phyloP scores from a whole-genome alignment of 192 early-diverging fungal species.

The Coemansia sp. region DNA sequence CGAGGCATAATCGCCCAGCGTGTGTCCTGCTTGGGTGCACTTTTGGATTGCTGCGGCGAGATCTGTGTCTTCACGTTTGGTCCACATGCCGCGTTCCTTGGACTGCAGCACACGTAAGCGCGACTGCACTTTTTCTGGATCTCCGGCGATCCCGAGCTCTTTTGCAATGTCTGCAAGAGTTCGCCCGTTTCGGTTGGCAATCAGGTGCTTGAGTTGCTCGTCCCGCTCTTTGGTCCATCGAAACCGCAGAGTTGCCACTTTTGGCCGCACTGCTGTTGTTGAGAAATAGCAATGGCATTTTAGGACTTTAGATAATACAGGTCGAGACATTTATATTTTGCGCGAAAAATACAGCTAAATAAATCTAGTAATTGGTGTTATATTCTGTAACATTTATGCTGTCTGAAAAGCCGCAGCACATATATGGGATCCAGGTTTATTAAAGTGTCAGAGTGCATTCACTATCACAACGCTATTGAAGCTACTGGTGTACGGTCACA shows the following conservation, averaged over 20 bases:
- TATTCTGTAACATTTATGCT: background rate
- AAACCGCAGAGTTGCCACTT: conserved; percentile 3
- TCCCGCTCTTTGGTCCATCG: conserved; percentile 48
- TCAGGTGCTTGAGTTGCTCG: conserved; percentile 9
- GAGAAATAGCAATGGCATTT: background rate
- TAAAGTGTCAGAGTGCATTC: too few relatives aligned
- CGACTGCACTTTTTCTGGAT: conserved; percentile 21
- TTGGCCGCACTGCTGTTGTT: background rate
- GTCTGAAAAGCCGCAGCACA: too few relatives aligned
- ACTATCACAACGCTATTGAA: too few relatives aligned
- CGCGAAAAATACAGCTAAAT: background rate
- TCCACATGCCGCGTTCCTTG: conserved; percentile 18
- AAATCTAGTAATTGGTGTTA: background rate
- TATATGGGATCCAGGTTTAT: too few relatives aligned
- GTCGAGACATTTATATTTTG: background rate
- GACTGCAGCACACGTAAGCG: conserved; percentile 39
- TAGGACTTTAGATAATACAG: too few relatives aligned
- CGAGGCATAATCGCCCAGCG: conserved; percentile 10
- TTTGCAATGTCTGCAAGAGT: conserved; percentile 32
- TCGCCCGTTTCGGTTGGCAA: conserved; percentile 11
- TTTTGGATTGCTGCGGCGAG: conserved; percentile 21
- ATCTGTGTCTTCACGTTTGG: conserved; percentile 29
- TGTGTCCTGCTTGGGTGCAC: conserved; percentile 10
- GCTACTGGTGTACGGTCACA: too few relatives aligned
- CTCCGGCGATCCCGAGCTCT: conserved; percentile 31